A percentile compares a stretch with the other conserved stretches of the same genome.
Evolutionary conservation across 2,329 filamentous ascomycete species (phyloP).

Genomic region (Calonectria honghensis): DNA sequence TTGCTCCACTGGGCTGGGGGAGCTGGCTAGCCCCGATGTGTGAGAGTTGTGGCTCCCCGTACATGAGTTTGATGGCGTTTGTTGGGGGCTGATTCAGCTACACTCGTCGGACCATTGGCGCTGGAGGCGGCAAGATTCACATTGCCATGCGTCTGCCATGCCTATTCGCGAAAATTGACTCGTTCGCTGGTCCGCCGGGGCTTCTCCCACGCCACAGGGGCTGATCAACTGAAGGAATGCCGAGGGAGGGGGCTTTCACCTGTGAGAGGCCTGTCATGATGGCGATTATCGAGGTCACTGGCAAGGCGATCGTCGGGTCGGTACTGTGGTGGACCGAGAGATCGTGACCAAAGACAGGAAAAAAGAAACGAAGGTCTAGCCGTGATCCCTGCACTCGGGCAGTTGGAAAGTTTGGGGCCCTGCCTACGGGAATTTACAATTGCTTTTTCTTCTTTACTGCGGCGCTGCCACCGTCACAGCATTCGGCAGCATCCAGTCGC

Average conservation of each 20-base stretch:
- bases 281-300: constrained; percentile 4
- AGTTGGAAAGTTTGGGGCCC: constrained; percentile 6
- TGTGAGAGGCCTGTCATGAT: background rate
- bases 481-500: constrained; percentile 12
- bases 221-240: constrained; percentile 17
- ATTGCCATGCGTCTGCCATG: constrained; percentile 32
- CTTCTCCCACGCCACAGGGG: background rate
- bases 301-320: constrained; percentile 29
- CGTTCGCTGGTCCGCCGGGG: constrained; percentile 23
- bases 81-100: constrained; percentile 20
- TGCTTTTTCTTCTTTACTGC: constrained; percentile 18
- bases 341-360: constrained; percentile 34
- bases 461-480: constrained; percentile 8
- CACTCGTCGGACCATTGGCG: constrained; percentile 3
- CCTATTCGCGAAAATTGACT: constrained; percentile 28
- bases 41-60: constrained; percentile 14
- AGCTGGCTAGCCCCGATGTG: constrained; percentile 24
- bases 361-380: constrained; percentile 21
- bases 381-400: constrained; percentile 28
- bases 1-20: constrained; percentile 11
- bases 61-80: constrained; percentile 16
- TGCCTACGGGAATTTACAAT: constrained; percentile 28
- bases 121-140: constrained; percentile 31
- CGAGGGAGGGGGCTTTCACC: constrained; percentile 1
- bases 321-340: constrained; percentile 22